These are phyloP conservation scores for Arthrobotrys entomopaga DNA, from an alignment of 2,329 filamentous ascomycete species.

Conservation along the genomic window DNA sequence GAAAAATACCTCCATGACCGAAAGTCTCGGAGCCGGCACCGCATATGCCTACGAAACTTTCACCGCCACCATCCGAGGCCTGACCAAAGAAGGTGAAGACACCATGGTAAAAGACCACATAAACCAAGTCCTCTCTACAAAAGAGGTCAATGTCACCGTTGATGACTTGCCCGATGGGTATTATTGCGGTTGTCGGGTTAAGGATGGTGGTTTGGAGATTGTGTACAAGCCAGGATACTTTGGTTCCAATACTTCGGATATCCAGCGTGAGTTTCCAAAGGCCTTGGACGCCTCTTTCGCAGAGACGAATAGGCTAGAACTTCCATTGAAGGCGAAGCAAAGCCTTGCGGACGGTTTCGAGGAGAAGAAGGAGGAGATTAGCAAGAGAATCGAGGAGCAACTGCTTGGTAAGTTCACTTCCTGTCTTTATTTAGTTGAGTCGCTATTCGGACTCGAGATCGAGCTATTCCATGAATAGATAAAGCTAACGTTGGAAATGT, in stretches of 20 bases:
- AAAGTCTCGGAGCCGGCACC: constrained; percentile 25
- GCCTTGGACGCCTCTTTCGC: constrained; percentile 20
- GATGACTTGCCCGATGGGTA: constrained; percentile 11
- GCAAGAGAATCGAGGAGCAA: constrained; percentile 21
- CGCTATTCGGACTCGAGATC: no score
- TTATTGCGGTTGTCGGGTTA: constrained; percentile 26
- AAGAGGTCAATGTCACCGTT: constrained; percentile 33
- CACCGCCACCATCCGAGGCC: neutral
- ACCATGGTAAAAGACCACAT: constrained; percentile 30
- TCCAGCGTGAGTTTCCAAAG: constrained; percentile 19
- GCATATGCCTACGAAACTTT: constrained; percentile 15
- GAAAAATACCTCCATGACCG: constrained; percentile 14
- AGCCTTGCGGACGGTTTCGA: constrained; percentile 2
- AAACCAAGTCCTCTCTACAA: constrained; percentile 25
- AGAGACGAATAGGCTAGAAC: constrained; percentile 28
- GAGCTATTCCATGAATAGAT: neutral
- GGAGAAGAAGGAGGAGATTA: constrained; percentile 29
- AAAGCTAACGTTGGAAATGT: constrained; percentile 6
- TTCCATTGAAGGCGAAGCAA: constrained; percentile 26
- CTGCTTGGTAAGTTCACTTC: constrained; percentile 51
- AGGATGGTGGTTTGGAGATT: constrained; percentile 36
- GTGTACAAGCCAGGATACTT: constrained; percentile 27
- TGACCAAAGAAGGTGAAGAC: constrained; percentile 37
- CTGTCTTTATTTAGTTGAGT: neutral
- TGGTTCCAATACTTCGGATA: constrained; percentile 32